These are phyloP conservation scores for Alliaria petiolata DNA, from an alignment of 345 rosid species.

Conservation along the genomic window DNA sequence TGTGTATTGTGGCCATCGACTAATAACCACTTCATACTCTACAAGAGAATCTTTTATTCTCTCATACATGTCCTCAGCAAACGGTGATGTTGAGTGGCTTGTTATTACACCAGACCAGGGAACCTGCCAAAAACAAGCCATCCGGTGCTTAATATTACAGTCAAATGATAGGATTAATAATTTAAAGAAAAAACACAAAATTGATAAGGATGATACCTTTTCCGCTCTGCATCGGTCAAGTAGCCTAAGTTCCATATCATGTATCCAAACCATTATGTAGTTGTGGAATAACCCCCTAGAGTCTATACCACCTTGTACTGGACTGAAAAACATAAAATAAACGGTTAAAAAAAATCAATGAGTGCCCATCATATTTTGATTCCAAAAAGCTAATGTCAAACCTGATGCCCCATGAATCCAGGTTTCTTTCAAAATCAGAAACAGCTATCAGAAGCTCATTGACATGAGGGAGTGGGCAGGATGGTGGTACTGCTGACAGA, in stretches of 20 bases:
- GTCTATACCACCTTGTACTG: conserved; percentile 77
- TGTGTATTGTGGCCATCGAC: conserved; percentile 92
- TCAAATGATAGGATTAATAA: background rate
- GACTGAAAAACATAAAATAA: conserved; percentile 44
- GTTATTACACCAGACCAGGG: conserved; percentile 85
- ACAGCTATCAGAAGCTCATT: conserved; percentile 82
- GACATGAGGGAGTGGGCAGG: conserved; percentile 76
- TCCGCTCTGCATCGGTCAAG: conserved; percentile 89
- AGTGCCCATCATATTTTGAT: background rate
- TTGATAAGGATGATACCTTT: conserved; percentile 51
- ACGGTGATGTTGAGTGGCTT: conserved; percentile 87
- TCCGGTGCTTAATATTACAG: background rate
- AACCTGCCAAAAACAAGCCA: conserved; percentile 46
- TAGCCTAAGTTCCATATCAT: conserved; percentile 87
- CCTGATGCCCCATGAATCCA: conserved; percentile 85
- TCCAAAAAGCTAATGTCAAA: conserved; percentile 28
- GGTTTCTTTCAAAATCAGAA: conserved; percentile 82
- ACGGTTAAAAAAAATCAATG: background rate
- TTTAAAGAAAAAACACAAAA: background rate
- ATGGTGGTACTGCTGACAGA: conserved; percentile 86
- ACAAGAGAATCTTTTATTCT: conserved; percentile 64
- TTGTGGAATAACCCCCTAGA: conserved; percentile 69
- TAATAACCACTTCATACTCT: conserved; percentile 86
- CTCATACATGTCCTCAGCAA: conserved; percentile 92
- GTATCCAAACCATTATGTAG: conserved; percentile 88